These are phyloP conservation scores for Fusarium denticulatum DNA, from an alignment of 2,329 filamentous ascomycete species.

Conservation along the genomic window DNA sequence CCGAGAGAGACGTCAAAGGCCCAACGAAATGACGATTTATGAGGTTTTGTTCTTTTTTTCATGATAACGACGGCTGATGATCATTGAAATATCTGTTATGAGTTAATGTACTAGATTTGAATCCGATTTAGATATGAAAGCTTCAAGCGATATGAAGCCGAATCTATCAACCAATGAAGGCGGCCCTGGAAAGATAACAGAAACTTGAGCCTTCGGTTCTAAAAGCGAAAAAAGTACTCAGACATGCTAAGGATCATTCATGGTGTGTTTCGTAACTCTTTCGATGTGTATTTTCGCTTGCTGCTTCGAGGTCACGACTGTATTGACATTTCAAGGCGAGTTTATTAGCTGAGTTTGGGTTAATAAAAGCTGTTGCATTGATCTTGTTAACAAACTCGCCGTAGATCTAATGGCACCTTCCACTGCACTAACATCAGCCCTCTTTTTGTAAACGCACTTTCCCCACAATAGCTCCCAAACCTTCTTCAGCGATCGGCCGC, in stretches of 20 bases:
- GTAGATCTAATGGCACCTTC: background rate
- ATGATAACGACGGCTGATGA: constrained; percentile 26
- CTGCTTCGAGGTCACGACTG: background rate
- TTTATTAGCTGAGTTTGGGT: background rate
- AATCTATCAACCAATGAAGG: background rate
- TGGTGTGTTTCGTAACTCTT: background rate
- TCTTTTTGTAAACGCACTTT: background rate
- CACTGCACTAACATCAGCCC: constrained; percentile 16
- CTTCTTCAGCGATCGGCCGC: constrained; percentile 21
- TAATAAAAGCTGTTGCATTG: background rate
- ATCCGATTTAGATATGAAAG: background rate
- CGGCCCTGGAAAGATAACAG: background rate
- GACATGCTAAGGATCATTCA: background rate
- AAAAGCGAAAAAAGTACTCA: background rate
- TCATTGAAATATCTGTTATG: background rate
- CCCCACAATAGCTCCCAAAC: constrained; percentile 8
- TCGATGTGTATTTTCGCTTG: background rate
- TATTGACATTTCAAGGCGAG: background rate
- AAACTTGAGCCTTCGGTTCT: background rate
- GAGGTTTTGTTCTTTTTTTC: constrained; percentile 9
- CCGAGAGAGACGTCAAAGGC: background rate
- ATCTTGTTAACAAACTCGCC: background rate
- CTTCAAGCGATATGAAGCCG: background rate
- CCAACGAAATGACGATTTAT: constrained; percentile 30
- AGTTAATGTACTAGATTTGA: background rate